Percentiles rank a stretch among this genome's conserved stretches.
These are phyloP conservation scores for Fusarium secorum DNA, from an alignment of 2,329 filamentous ascomycete genomes.

Conservation along the genomic window DNA sequence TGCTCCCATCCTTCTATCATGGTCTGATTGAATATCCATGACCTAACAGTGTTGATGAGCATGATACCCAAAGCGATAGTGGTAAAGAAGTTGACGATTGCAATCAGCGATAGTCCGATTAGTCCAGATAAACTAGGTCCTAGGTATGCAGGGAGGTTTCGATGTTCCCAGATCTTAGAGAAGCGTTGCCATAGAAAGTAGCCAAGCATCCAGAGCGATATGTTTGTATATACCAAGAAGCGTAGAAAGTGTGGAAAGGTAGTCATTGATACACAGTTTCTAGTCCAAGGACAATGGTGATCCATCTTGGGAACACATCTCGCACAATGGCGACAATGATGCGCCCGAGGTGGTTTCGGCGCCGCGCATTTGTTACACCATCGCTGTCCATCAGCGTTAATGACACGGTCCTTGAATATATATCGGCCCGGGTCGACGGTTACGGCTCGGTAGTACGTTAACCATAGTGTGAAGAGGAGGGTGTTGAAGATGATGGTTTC, in stretches of 20 bases:
- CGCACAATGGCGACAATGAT: conserved; percentile 81
- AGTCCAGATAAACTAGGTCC: conserved; percentile 71
- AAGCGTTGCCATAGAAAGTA: conserved; percentile 68
- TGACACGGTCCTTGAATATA: conserved; percentile 50
- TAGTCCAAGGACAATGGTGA: conserved; percentile 87
- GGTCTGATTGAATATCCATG: conserved; percentile 73
- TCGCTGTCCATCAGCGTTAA: conserved; percentile 47
- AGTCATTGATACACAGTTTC: conserved; percentile 82
- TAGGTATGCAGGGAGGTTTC: conserved; percentile 76
- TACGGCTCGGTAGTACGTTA: conserved; percentile 71
- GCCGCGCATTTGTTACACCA: conserved; percentile 82
- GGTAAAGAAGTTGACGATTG: conserved; percentile 65
- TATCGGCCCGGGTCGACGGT: conserved; percentile 66
- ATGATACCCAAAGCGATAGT: conserved; percentile 71
- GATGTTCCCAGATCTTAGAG: conserved; percentile 66
- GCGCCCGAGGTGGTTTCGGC: conserved; percentile 78
- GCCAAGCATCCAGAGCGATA: conserved; percentile 68
- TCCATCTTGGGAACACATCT: conserved; percentile 84
- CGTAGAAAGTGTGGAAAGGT: conserved; percentile 85
- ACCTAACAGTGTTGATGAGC: conserved; percentile 67
- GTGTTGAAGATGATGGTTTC: conserved; percentile 72
- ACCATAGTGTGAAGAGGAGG: conserved; percentile 70
- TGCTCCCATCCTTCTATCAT: conserved; percentile 84
- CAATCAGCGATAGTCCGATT: conserved; percentile 66
- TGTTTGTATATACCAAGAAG: conserved; percentile 75